A percentile compares a stretch with the other conserved stretches of the same genome.
phyloP scores from a whole-genome alignment of 2,329 filamentous ascomycete species.

The Amesomyces nigricolor region DNA sequence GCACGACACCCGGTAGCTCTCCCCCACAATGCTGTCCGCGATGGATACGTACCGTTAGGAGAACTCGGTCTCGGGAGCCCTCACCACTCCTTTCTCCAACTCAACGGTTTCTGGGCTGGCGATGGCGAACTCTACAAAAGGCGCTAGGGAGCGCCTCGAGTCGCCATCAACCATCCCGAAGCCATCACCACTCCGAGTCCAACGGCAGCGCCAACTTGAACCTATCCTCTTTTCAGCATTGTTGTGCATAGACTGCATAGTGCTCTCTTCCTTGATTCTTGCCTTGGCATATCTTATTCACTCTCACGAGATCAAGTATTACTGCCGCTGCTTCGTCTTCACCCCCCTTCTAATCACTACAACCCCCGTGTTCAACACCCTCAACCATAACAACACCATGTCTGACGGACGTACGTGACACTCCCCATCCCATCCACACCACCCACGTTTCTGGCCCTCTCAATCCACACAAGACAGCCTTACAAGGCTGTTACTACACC shows the following conservation, averaged over 20 bases:
- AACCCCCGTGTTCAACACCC: neutral
- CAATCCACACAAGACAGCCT: neutral
- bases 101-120: conserved; percentile 14
- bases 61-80: conserved; percentile 18
- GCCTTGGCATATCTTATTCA: conserved; percentile 6
- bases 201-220: conserved; percentile 22
- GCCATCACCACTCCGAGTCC: conserved; percentile 16
- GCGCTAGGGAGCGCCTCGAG: conserved; percentile 15
- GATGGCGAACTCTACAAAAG: conserved; percentile 29
- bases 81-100: conserved; percentile 11
- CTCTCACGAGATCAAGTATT: neutral
- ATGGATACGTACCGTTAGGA: conserved; percentile 20
- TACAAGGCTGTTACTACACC: neutral
- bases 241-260: conserved; percentile 21
- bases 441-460: neutral
- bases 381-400: conserved; percentile 17
- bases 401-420: conserved; percentile 27
- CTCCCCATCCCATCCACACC: conserved; percentile 5
- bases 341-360: neutral
- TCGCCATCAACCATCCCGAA: conserved; percentile 15
- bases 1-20: conserved; percentile 4
- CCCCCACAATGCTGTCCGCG: conserved; percentile 1
- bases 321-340: neutral
- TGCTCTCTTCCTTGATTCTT: conserved; percentile 10
- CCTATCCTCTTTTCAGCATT: conserved; percentile 26